Evolutionary conservation across 208 protist species (phyloP), one percentile per base, ranked within the genome.

Genomic region (Wallacemonas sp.): DNA sequence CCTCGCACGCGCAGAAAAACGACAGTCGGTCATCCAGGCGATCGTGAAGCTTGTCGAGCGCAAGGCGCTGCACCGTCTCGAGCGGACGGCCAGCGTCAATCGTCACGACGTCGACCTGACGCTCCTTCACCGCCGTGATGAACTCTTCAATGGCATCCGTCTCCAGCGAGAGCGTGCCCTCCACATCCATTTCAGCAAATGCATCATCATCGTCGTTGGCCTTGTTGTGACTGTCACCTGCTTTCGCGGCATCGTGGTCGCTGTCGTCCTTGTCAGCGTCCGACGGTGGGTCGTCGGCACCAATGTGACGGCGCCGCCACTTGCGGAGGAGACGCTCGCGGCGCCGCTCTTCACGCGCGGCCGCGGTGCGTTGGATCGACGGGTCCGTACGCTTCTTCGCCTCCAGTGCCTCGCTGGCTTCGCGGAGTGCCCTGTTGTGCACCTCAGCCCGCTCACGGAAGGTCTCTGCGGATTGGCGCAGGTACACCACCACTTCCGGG

Each of bases 241-340:
- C 41, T 9, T 36, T 34, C 16, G 81, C 65, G n/a, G 72, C 65
- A 26, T 70, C 46, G 26, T 8, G 29, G 16, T 23, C 64, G 16
- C 8, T 34, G 0, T 72, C 58, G 12, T 33, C 68, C 27, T 56
- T 36, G 11, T 65, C 63, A 1, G 8, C 6, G 6, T 79, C 80
- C 36, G 72, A 73, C 32, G 78, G 63, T 8, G 68, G 77, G 72
- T 94, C 88, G 63, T 96, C 73, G 9, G 44, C 75, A 21, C 91
- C 92, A 75, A 96, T 92, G 73, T 96, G 82, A n/a, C 92, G 92
- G 19, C 92, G 88, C 4, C 88, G 88, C 89, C 92, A 96, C 63
- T 86, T 82, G 14, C 68, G 69, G 72, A 96, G 62, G 54, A 70
- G 77, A 26, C 71, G 68, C 64, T 92, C 80, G 41, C 80, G 76